phyloP scores from a whole-genome alignment of 306 rosid genomes.

The Corylus avellana region DNA sequence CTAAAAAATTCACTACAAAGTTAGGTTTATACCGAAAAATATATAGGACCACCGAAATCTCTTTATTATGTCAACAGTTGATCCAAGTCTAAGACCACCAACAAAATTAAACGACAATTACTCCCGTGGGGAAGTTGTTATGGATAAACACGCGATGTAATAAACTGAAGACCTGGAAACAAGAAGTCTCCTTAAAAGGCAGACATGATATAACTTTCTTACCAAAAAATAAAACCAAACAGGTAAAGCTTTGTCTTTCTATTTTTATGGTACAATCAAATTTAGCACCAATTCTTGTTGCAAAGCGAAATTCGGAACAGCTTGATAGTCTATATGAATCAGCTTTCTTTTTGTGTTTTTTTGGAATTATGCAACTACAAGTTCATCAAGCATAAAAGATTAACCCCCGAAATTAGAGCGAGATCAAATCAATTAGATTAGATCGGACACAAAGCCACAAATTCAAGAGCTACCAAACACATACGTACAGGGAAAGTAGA shows the following conservation, averaged over 20 bases:
- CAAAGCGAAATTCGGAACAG: background rate
- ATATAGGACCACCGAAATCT: no score
- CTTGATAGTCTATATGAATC: background rate
- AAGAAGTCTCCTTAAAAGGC: background rate
- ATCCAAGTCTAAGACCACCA: background rate
- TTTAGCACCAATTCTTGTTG: background rate
- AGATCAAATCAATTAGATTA: conserved; percentile 10
- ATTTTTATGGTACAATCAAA: background rate
- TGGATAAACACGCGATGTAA: no score
- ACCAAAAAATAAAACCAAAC: background rate
- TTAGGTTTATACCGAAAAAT: no score
- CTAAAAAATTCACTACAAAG: no score
- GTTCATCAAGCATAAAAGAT: background rate
- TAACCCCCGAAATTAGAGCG: conserved; percentile 12
- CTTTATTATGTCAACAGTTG: no score
- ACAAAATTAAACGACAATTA: background rate
- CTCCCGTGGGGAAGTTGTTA: no score
- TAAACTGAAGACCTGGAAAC: background rate
- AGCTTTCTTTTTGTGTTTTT: background rate
- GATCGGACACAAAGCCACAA: background rate
- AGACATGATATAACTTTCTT: background rate
- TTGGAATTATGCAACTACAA: background rate
- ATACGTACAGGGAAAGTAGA: conserved; percentile 85
- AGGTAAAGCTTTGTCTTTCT: background rate
- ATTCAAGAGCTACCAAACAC: background rate